Conservation (phyloP, 2,329 filamentous ascomycete species). For the Pseudogymnoascus sp. region DNA sequence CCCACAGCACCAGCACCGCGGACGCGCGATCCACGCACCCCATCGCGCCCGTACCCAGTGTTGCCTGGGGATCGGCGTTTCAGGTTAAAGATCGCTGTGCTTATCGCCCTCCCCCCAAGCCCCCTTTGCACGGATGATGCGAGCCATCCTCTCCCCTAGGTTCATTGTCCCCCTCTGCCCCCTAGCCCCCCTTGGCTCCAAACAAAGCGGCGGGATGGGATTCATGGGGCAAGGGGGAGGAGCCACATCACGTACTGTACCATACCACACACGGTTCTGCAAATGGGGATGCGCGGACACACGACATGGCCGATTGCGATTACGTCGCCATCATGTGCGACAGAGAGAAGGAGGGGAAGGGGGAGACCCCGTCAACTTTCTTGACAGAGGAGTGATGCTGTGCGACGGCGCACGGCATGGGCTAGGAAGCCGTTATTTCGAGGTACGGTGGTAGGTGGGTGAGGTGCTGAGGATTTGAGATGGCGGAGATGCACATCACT, state of each 20-base stretch:
- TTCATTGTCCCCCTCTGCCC: background rate
- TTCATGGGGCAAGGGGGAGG: background rate
- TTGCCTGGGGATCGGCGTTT: constrained; percentile 1
- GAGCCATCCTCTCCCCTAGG: background rate
- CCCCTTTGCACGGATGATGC: background rate
- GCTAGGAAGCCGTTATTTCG: background rate
- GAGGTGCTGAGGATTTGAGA: background rate
- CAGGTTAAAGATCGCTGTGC: background rate
- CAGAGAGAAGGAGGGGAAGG: background rate
- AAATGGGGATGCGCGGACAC: background rate
- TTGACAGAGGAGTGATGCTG: background rate
- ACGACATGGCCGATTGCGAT: background rate
- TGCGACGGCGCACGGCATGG: background rate
- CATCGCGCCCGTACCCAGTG: background rate
- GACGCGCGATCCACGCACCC: background rate
- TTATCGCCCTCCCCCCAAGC: background rate
- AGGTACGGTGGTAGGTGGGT: background rate
- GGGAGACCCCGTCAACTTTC: background rate
- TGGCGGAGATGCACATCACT: background rate
- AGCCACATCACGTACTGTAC: too few species aligned
- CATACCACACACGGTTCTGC: background rate
- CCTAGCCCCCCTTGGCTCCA: background rate
- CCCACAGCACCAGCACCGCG: background rate
- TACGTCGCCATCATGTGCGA: background rate
- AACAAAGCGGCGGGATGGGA: background rate